Evolutionary conservation across 306 rosid genomes (phyloP).

Genomic region (Trichosanthes truncata): DNA sequence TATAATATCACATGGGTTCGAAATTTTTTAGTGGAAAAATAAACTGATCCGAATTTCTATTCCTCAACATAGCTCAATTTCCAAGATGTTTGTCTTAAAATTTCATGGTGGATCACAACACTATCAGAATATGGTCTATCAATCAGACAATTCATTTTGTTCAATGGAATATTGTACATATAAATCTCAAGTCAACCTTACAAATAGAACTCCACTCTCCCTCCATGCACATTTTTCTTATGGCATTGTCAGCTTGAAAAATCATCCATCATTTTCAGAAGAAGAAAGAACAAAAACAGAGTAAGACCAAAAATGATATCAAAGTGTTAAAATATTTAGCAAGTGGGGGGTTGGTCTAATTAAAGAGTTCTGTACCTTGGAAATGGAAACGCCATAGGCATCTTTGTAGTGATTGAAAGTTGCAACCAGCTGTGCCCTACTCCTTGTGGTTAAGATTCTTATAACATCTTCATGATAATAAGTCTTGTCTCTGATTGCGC

Average conservation of each 20-base stretch:
- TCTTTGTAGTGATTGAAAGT: conserved; percentile 68
- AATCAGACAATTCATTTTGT: neutral
- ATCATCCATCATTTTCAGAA: neutral
- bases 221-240: neutral
- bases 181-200: neutral
- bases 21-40: neutral
- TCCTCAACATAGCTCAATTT: neutral
- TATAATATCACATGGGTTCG: neutral
- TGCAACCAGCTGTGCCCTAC: conserved; percentile 59
- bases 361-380: conserved; percentile 31
- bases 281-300: neutral
- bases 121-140: neutral
- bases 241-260: neutral
- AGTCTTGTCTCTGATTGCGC: conserved; percentile 51
- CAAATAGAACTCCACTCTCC: neutral
- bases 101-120: neutral
- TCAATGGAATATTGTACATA: neutral
- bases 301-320: neutral
- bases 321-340: neutral
- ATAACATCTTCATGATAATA: conserved; percentile 46
- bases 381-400: conserved; percentile 44
- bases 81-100: neutral
- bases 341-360: neutral
- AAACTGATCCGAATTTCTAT: neutral
- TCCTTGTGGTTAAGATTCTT: conserved; percentile 55